Conservation (phyloP, 805 yeast species). For the Metschnikowia sp. region DNA sequence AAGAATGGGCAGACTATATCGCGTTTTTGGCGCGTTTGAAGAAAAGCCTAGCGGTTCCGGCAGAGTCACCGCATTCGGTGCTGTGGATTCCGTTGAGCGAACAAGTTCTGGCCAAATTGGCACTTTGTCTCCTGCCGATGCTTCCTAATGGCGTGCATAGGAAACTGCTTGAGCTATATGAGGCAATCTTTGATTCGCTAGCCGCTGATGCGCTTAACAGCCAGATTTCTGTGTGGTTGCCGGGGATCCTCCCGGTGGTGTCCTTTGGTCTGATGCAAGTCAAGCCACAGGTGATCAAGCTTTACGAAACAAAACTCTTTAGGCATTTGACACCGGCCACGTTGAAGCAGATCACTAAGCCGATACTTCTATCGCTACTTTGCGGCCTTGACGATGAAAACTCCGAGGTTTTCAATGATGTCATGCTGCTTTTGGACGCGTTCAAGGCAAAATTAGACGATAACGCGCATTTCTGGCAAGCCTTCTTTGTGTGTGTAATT, state of each 20-base stretch:
- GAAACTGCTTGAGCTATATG: conserved; percentile 78
- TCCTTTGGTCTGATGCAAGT: conserved; percentile 87
- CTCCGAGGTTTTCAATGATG: conserved; percentile 70
- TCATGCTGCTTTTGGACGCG: conserved; percentile 56
- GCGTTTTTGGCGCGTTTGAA: conserved; percentile 78
- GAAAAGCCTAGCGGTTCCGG: conserved; percentile 53
- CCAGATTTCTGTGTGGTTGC: conserved; percentile 76
- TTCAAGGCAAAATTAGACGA: conserved; percentile 56
- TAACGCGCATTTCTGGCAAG: conserved; percentile 83
- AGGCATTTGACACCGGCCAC: conserved; percentile 33
- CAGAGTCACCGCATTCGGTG: conserved; percentile 26
- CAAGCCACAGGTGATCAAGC: conserved; percentile 67
- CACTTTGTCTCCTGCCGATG: conserved; percentile 74
- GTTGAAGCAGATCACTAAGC: conserved; percentile 57
- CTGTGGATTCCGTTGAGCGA: conserved; percentile 63
- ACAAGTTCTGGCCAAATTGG: conserved; percentile 65
- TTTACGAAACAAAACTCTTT: conserved; percentile 52
- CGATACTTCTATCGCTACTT: conserved; percentile 68
- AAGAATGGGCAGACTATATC: conserved; percentile 98
- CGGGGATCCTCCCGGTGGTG: conserved; percentile 87
- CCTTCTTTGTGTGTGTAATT: conserved; percentile 69
- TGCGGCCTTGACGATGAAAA: conserved; percentile 94
- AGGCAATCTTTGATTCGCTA: conserved; percentile 61
- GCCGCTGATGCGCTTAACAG: conserved; percentile 52
- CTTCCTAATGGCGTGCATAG: conserved; percentile 96